A percentile compares a stretch with the other conserved stretches of the same genome.
These are phyloP conservation scores for Fraxinus nigra DNA, from an alignment of 305 asterid genomes.

Conservation along the genomic window DNA sequence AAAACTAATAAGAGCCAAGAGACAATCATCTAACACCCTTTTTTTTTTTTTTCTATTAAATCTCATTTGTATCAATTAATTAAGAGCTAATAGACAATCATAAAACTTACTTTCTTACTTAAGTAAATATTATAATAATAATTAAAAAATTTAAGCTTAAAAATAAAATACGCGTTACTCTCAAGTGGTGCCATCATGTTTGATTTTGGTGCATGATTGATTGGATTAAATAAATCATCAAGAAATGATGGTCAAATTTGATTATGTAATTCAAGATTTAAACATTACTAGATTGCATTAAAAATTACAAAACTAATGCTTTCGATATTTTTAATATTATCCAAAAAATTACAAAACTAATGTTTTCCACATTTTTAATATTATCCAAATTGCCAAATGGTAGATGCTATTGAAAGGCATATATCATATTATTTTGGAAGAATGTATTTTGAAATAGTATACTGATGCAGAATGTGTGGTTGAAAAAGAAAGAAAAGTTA, in stretches of 20 bases:
- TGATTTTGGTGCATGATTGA: not conserved
- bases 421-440: too few relatives aligned
- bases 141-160: not conserved
- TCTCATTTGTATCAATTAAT: not conserved
- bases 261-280: not conserved
- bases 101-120: not conserved
- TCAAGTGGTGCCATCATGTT: not conserved
- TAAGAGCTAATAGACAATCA: not conserved
- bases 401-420: not conserved
- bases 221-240: not conserved
- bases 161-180: not conserved
- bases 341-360: too few relatives aligned
- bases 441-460: too few relatives aligned
- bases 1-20: not conserved
- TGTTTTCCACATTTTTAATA: too few relatives aligned
- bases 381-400: not conserved
- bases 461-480: too few relatives aligned
- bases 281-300: not conserved
- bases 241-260: not conserved
- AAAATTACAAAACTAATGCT: not conserved
- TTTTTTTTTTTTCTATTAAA: not conserved
- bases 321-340: too few relatives aligned
- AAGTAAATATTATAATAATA: not conserved
- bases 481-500: too few relatives aligned
- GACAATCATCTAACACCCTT: not conserved